These are phyloP conservation scores for Isatis tinctoria DNA, from an alignment of 345 rosid species.

Conservation along the genomic window DNA sequence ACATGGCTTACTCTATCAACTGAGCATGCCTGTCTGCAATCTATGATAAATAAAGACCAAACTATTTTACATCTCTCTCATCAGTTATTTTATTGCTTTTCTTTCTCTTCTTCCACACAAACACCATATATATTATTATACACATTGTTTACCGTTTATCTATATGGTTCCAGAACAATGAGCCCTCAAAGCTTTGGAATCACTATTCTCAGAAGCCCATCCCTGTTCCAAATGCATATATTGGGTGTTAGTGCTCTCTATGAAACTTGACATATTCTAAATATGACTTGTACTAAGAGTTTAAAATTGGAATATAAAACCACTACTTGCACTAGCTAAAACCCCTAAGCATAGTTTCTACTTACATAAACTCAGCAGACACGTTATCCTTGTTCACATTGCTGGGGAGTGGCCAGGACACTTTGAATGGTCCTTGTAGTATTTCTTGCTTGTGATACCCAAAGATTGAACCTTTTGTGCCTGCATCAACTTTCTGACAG, in stretches of 20 bases:
- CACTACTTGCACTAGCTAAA: not conserved
- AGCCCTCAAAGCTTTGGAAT: constrained; percentile 55
- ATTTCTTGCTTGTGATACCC: constrained; percentile 57
- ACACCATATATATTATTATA: not conserved
- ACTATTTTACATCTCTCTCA: constrained; percentile 21
- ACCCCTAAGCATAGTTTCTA: not conserved
- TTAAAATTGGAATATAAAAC: not conserved
- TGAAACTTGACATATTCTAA: not conserved
- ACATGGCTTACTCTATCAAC: constrained; percentile 16
- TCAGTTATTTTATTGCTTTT: not conserved
- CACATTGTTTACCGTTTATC: constrained; percentile 12
- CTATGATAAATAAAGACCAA: constrained; percentile 15
- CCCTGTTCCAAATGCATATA: constrained; percentile 37
- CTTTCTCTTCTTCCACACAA: not conserved
- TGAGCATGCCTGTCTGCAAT: constrained; percentile 14
- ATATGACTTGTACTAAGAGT: not conserved
- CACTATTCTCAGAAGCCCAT: constrained; percentile 53
- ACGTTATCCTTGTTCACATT: constrained; percentile 54
- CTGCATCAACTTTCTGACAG: constrained; percentile 24
- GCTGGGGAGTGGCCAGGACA: constrained; percentile 65
- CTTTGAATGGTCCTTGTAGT: constrained; percentile 51
- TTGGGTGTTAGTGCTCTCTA: not conserved
- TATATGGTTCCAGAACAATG: constrained; percentile 4
- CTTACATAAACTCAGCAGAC: constrained; percentile 79
- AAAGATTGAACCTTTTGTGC: constrained; percentile 28